Conservation (phyloP, 2,329 filamentous ascomycete genomes). For the Nakataea oryzae region DNA sequence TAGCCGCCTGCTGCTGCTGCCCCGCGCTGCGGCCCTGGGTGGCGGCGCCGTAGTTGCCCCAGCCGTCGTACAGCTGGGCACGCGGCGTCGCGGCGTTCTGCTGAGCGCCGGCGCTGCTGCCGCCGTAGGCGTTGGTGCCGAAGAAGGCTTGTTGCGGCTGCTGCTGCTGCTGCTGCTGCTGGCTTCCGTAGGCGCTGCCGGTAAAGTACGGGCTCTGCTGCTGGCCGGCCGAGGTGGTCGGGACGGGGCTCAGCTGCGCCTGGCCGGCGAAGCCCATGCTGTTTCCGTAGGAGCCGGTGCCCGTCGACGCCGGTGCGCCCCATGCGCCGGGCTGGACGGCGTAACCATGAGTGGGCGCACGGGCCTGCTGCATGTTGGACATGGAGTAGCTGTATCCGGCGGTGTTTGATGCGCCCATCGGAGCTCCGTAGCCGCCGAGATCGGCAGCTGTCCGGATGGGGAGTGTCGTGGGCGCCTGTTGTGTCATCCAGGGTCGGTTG, state of each 20-base stretch:
- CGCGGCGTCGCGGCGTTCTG: not conserved
- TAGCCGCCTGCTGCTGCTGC: not conserved
- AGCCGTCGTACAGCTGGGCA: not conserved
- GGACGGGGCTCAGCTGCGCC: not conserved
- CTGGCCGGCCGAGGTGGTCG: not conserved
- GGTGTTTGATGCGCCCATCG: not conserved
- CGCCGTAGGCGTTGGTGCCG: not conserved
- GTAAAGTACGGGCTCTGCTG: not conserved
- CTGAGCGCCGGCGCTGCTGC: not conserved
- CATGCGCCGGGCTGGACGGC: not conserved
- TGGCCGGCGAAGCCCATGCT: not conserved
- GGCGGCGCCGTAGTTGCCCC: not conserved
- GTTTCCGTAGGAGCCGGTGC: not conserved
- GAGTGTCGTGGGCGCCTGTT: not conserved
- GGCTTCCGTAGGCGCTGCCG: not conserved
- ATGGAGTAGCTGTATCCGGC: not conserved
- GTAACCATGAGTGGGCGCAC: not conserved
- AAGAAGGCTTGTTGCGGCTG: not conserved
- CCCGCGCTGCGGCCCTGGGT: not conserved
- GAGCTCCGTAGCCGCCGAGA: not conserved
- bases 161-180: not conserved
- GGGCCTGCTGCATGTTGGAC: not conserved
- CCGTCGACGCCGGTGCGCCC: not conserved
- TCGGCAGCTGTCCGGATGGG: not conserved
- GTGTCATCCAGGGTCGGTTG: not conserved